Evolutionary conservation across 139 green algal genomes (phyloP).

Genomic region (Asterochloris erici): DNA sequence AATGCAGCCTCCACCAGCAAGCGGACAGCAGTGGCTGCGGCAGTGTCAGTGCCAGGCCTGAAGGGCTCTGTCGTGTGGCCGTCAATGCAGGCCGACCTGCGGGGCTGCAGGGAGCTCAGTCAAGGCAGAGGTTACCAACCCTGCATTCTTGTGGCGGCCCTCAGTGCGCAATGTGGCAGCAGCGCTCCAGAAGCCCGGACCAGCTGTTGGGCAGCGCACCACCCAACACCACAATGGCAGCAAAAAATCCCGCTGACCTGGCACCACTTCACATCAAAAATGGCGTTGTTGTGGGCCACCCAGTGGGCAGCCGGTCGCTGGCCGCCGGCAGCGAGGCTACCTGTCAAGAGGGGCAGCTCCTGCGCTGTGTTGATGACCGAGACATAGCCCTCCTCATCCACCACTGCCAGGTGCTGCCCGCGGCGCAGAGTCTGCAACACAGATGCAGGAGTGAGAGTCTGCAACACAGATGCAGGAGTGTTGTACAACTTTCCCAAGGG

Average conservation of each 20-base stretch:
- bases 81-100: no score
- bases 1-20: background rate
- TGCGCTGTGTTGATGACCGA: slow-evolving; percentile 44
- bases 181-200: no score
- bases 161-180: no score
- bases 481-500: no score
- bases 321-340: slow-evolving; percentile 15
- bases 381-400: slow-evolving; percentile 76
- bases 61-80: background rate
- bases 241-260: slow-evolving; percentile 31
- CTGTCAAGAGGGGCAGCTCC: slow-evolving; percentile 17
- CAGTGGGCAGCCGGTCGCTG: slow-evolving; percentile 52
- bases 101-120: no score
- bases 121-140: no score
- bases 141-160: no score
- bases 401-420: slow-evolving; percentile 57
- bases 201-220: no score
- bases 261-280: slow-evolving; percentile 80
- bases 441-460: background rate
- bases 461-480: background rate
- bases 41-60: background rate
- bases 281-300: slow-evolving; percentile 70
- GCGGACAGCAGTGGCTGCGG: background rate
- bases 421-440: background rate
- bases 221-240: background rate